Evolutionary conservation across 2,329 filamentous ascomycete genomes (phyloP).

Genomic region (Blumeria hordei): DNA sequence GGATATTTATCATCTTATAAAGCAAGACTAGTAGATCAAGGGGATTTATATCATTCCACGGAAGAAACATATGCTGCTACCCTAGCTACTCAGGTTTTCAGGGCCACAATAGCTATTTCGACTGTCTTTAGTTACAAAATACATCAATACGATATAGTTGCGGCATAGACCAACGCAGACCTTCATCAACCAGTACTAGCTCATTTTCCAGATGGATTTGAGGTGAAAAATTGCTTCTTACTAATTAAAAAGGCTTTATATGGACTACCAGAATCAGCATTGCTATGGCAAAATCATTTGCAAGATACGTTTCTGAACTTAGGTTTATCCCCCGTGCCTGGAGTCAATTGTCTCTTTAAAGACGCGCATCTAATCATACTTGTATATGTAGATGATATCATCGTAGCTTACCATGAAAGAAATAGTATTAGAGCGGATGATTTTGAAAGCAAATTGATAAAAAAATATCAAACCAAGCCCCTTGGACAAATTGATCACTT

Average conservation of each 20-base stretch:
- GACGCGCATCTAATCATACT: neutral
- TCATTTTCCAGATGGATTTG: neutral
- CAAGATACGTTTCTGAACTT: neutral
- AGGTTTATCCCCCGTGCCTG: neutral
- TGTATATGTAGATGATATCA: slow-evolving; percentile 2
- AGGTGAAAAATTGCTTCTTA: neutral
- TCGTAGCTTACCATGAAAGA: neutral
- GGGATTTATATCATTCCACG: slow-evolving; percentile 5
- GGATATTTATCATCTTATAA: slow-evolving; percentile 6
- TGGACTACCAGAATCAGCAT: neutral
- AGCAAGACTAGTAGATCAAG: slow-evolving; percentile 7
- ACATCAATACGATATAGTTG: neutral
- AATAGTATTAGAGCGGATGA: neutral
- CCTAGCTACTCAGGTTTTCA: neutral
- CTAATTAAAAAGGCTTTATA: neutral
- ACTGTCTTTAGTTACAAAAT: neutral
- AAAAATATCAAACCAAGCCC: neutral
- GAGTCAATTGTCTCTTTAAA: neutral
- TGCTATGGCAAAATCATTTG: neutral
- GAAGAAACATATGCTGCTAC: slow-evolving; percentile 2
- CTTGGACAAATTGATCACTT: neutral
- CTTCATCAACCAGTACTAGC: neutral
- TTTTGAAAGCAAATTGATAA: slow-evolving; percentile 1
- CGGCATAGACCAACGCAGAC: neutral
- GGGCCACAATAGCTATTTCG: neutral